These are phyloP conservation scores for Aspergillus sp. DNA, from an alignment of 2,329 filamentous ascomycete genomes.

Conservation along the genomic window DNA sequence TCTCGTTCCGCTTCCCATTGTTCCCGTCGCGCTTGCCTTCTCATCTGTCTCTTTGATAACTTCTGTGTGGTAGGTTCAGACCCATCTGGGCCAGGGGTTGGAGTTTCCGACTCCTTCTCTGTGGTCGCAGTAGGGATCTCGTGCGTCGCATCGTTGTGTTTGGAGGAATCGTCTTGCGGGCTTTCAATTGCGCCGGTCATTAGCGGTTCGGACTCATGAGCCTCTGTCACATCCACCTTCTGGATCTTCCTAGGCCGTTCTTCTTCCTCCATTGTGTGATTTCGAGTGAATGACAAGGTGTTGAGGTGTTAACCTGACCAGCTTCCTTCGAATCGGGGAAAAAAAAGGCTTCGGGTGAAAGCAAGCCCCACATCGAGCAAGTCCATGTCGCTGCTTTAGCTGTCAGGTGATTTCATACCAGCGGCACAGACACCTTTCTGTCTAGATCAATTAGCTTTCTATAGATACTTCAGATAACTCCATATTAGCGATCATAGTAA, in stretches of 20 bases:
- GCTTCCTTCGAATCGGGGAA: not conserved
- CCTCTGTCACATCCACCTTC: constrained; percentile 48
- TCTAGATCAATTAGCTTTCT: not conserved
- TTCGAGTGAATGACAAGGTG: not conserved
- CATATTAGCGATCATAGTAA: not conserved
- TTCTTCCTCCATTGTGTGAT: constrained; percentile 51
- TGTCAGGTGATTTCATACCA: constrained; percentile 5
- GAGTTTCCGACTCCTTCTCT: not conserved
- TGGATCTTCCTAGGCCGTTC: constrained; percentile 57
- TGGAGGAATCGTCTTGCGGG: constrained; percentile 1
- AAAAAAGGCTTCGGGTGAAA: constrained; percentile 4
- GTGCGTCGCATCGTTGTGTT: constrained; percentile 5
- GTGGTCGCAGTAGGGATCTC: not conserved
- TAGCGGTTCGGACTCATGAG: constrained; percentile 23
- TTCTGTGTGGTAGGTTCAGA: constrained; percentile 18
- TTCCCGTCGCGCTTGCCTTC: constrained; percentile 71
- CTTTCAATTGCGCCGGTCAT: constrained; percentile 31
- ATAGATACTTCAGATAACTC: not conserved
- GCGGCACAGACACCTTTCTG: not conserved
- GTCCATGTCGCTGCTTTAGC: constrained; percentile 15
- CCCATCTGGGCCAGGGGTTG: constrained; percentile 1
- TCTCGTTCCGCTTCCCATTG: constrained; percentile 73
- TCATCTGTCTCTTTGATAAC: constrained; percentile 83
- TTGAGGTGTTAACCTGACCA: not conserved
- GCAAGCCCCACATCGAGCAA: constrained; percentile 12